These are phyloP conservation scores for Fusarium proliferatum DNA, from an alignment of 2,329 filamentous ascomycete species.

Conservation along the genomic window DNA sequence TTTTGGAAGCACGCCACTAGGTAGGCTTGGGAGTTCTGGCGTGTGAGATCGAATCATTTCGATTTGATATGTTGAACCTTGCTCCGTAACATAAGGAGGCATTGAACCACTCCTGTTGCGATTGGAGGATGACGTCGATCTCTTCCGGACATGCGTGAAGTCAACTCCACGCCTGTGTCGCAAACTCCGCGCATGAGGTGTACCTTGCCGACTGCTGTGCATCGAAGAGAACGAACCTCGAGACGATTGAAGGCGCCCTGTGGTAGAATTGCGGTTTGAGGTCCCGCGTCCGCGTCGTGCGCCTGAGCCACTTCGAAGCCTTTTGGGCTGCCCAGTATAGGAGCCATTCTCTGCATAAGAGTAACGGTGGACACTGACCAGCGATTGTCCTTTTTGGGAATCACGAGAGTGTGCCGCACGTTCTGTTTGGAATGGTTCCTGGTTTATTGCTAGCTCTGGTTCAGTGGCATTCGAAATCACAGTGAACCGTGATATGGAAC, in stretches of 20 bases:
- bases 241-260: constrained; percentile 49
- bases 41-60: constrained; percentile 44
- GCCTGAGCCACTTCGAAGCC: constrained; percentile 52
- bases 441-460: constrained; percentile 65
- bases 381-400: constrained; percentile 69
- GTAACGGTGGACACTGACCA: constrained; percentile 74
- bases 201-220: constrained; percentile 58
- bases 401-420: constrained; percentile 56
- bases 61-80: constrained; percentile 34
- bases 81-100: constrained; percentile 33
- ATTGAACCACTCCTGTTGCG: constrained; percentile 34
- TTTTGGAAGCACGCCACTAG: constrained; percentile 43
- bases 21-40: constrained; percentile 45
- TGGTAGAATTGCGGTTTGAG: constrained; percentile 46
- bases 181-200: constrained; percentile 54
- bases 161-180: constrained; percentile 65
- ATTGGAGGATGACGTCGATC: constrained; percentile 48
- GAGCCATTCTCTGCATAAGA: constrained; percentile 46
- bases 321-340: constrained; percentile 44
- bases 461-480: constrained; percentile 72
- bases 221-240: constrained; percentile 62
- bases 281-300: constrained; percentile 46
- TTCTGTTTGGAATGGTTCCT: constrained; percentile 86
- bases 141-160: constrained; percentile 62
- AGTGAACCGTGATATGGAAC: constrained; percentile 70